Base-by-base conservation (phyloP, 768 basidiomycete species). In the Mycena galericulata region DNA sequence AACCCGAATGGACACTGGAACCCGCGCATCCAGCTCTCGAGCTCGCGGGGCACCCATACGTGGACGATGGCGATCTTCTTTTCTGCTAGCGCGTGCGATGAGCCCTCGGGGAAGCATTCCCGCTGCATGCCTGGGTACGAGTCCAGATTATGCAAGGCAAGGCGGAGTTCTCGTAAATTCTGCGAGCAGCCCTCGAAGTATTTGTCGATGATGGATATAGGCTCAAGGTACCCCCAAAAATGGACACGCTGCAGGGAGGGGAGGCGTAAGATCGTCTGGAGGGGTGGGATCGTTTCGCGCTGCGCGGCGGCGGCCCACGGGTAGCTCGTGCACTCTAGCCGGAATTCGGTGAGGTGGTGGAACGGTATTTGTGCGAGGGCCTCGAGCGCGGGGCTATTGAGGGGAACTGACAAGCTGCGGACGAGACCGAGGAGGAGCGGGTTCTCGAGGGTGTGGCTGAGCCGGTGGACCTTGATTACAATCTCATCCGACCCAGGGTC, bases 201-300 rank as follows among this genome's bases (percentile, higher is more conserved):
- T 20, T 29, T n/a, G 27, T 57, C 56, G 29, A 57, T 43, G 40
- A 57, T 29, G 1, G 56, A 29, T 18, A 57, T 43, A 4, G 56
- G 56, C 56, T 57, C 56, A 15, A 57, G 56, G 24, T 57, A 57
- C 4, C 56, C 56, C 56, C 56, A 57, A 10, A 57, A 29, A 6
- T 4, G 4, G 56, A 45, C 56, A 18, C 56, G 56, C 27, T 11
- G 41, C 8, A 57, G 56, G 18, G 32, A 45, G 2, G 56, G 56
- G n/a, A 29, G 56, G 26, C 41, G 56, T 29, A 57, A 22, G 22
- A 57, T 10, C 15, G 17, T 24, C 15, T 57, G 56, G 27, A 57
- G 24, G 18, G 55, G 55, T 18, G 36, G 7, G 40, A 43, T 18
- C 24, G 40, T 30, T 15, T 22, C 12, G 24, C 3, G 40, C 7